Evolutionary conservation across 768 basidiomycete genomes (phyloP).

Genomic region (Agrocybe praecox): DNA sequence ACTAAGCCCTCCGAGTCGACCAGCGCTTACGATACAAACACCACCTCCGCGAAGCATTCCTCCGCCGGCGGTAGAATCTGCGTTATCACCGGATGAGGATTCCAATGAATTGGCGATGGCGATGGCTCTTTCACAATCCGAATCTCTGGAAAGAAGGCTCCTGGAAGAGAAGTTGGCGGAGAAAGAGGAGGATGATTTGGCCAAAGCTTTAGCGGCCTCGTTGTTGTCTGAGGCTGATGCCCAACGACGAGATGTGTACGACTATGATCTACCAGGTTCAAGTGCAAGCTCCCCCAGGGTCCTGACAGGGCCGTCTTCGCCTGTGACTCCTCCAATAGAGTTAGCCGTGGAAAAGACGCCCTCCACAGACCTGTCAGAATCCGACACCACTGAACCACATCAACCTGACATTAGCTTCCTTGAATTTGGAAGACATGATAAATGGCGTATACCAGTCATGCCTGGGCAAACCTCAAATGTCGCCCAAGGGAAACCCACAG

Average conservation of each 20-base stretch:
- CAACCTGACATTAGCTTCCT: slow-evolving; percentile 3
- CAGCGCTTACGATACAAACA: background rate
- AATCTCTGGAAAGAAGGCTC: slow-evolving; percentile 34
- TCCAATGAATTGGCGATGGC: slow-evolving; percentile 50
- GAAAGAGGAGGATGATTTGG: slow-evolving; percentile 70
- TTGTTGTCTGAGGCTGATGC: slow-evolving; percentile 15
- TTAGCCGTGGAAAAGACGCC: background rate
- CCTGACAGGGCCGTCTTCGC: background rate
- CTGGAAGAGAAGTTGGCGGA: slow-evolving; percentile 33
- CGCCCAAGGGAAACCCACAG: background rate
- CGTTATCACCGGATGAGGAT: slow-evolving; percentile 24
- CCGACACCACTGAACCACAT: background rate
- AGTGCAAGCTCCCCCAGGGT: background rate
- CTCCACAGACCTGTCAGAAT: background rate
- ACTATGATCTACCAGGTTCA: background rate
- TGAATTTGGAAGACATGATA: slow-evolving; percentile 20
- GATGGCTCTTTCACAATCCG: slow-evolving; percentile 51
- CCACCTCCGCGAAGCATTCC: slow-evolving; percentile 10
- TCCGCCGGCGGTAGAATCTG: slow-evolving; percentile 7
- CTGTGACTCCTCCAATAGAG: slow-evolving; percentile 1
- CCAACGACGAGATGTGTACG: no score
- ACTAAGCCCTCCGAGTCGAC: background rate
- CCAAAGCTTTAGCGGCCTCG: slow-evolving; percentile 55
- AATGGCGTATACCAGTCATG: slow-evolving; percentile 17
- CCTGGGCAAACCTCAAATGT: background rate